A percentile compares a stretch with the other conserved stretches of the same genome.
phyloP scores from a whole-genome alignment of 73 alveolate species.

The Paramecium biaurelia region DNA sequence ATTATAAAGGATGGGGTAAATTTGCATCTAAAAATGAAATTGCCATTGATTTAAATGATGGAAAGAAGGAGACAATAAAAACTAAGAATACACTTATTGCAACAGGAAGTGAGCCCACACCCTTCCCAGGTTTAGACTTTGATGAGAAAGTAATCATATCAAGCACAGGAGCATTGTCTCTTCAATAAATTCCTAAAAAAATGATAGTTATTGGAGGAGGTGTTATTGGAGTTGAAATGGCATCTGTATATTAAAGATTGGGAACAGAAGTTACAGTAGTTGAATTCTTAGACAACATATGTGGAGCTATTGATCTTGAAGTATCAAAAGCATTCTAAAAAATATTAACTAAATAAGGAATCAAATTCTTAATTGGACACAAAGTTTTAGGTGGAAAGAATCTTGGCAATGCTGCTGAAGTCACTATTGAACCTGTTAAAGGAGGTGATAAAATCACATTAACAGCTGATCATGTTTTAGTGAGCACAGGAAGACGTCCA shows the following conservation, averaged over 20 bases:
- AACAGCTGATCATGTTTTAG: constrained; percentile 83
- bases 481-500: constrained; percentile 92
- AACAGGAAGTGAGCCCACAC: constrained; percentile 91
- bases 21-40: constrained; percentile 69
- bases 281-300: constrained; percentile 83
- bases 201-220: constrained; percentile 96
- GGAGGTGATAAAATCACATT: constrained; percentile 72
- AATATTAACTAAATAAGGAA: constrained; percentile 90
- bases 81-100: constrained; percentile 89
- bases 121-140: constrained; percentile 84
- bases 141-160: constrained; percentile 82
- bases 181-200: constrained; percentile 91
- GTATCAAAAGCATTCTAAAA: constrained; percentile 81
- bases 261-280: constrained; percentile 95
- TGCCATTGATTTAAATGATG: constrained; percentile 70
- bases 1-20: constrained; percentile 81
- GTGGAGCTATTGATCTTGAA: constrained; percentile 87
- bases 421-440: constrained; percentile 78
- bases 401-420: constrained; percentile 69
- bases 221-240: constrained; percentile 96
- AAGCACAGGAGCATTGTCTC: constrained; percentile 81
- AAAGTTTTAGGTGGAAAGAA: constrained; percentile 84
- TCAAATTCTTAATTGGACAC: constrained; percentile 84
- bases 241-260: constrained; percentile 90
- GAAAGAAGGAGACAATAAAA: constrained; percentile 68